These are phyloP conservation scores for Helicocarpus griseus DNA, from an alignment of 2,329 filamentous ascomycete genomes.

Conservation along the genomic window DNA sequence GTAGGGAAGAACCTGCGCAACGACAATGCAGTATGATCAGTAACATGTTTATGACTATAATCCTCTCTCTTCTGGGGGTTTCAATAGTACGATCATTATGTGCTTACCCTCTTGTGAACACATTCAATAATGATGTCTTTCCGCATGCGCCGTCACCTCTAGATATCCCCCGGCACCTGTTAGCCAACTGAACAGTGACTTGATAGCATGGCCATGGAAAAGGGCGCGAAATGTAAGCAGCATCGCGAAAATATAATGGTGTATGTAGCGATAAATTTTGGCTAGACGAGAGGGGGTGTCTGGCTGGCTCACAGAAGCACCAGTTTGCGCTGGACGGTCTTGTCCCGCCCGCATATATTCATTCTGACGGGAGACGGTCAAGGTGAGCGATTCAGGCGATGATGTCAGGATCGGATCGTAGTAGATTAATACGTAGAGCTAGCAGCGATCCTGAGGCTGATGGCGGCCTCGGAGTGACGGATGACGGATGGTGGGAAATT, in stretches of 20 bases:
- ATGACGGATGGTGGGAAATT: neutral
- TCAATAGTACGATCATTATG: too few species aligned
- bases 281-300: slow-evolving; percentile 3
- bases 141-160: slow-evolving; percentile 94
- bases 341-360: slow-evolving; percentile 59
- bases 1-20: slow-evolving; percentile 78
- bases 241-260: neutral
- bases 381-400: neutral
- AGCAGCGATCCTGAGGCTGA: neutral
- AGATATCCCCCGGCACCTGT: slow-evolving; percentile 8
- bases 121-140: slow-evolving; percentile 94
- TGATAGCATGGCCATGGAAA: neutral
- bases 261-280: neutral
- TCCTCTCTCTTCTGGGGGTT: too few species aligned
- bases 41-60: too few species aligned
- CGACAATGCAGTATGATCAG: slow-evolving; percentile 8
- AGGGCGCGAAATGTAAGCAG: neutral
- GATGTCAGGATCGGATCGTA: neutral
- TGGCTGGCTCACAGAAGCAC: slow-evolving; percentile 63
- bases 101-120: slow-evolving; percentile 84
- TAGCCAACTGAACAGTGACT: neutral
- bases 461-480: neutral
- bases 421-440: neutral
- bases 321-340: slow-evolving; percentile 92
- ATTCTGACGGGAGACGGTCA: slow-evolving; percentile 23